Evolutionary conservation across 1,284 basidiomycete species (phyloP).

Genomic region (Gymnopus androsaceus): DNA sequence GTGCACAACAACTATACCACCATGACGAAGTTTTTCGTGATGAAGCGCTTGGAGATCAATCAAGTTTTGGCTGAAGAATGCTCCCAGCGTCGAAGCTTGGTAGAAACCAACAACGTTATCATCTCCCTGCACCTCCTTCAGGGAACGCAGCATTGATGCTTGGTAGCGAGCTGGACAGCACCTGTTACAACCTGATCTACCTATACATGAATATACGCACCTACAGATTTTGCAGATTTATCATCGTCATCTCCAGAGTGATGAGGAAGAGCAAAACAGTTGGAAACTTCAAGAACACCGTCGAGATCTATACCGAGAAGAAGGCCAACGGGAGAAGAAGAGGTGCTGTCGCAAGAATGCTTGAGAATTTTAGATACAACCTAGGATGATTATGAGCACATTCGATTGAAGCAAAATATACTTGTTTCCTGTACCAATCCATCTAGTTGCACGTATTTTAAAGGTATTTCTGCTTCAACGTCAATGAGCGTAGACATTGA

Average conservation of each 20-base stretch:
- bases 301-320: slow-evolving; percentile 91
- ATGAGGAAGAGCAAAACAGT: slow-evolving; percentile 84
- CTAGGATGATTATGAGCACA: slow-evolving; percentile 42
- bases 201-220: slow-evolving; percentile 43
- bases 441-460: slow-evolving; percentile 80
- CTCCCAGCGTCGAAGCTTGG: slow-evolving; percentile 86
- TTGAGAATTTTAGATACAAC: slow-evolving; percentile 94
- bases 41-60: slow-evolving; percentile 87
- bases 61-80: slow-evolving; percentile 90
- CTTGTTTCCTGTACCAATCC: slow-evolving; percentile 66
- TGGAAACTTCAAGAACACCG: slow-evolving; percentile 88
- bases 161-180: slow-evolving; percentile 72
- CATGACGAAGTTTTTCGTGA: slow-evolving; percentile 78
- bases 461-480: slow-evolving; percentile 83
- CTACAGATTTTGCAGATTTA: slow-evolving; percentile 70
- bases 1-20: slow-evolving; percentile 89
- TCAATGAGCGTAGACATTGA: slow-evolving; percentile 90
- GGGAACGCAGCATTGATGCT: slow-evolving; percentile 80
- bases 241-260: slow-evolving; percentile 77
- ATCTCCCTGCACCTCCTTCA: slow-evolving; percentile 92
- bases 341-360: slow-evolving; percentile 71
- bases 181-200: slow-evolving; percentile 11
- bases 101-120: slow-evolving; percentile 97
- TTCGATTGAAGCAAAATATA: slow-evolving; percentile 12
- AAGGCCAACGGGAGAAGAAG: slow-evolving; percentile 77